Evolutionary conservation across 371 early-diverging fungal genomes (phyloP), one percentile per base, ranked within the genome.

Genomic region (Mucor irregularis): DNA sequence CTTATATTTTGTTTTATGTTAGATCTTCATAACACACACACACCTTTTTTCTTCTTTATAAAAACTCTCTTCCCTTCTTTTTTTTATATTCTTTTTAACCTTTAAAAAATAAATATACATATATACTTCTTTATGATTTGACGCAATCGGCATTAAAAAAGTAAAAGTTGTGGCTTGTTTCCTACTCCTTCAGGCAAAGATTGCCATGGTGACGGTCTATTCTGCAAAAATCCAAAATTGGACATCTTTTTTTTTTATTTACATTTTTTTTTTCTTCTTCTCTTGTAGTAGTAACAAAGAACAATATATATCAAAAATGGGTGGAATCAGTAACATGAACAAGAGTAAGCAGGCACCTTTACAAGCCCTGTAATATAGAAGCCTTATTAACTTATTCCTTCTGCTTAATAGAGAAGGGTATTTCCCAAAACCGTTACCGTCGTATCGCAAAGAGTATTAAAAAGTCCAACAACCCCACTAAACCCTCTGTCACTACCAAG

Each of bases 1-100:
- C 78, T 14, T 78, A 78, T 59, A 74, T 78, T 53, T 64, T 78
- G 48, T 78, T 78, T 60, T 78, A 74, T 53, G 72, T 72, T 55
- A 64, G 60, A 49, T 54, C 64, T 39, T 64, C 61, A 48, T 64
- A 57, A 52, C n/a, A 31, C 4, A 34, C 24, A 19, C 16, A 29
- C 14, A 29, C 16, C 14, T 49, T 35, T 21, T 19, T 35, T 3
- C 9, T 30, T 28, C 14, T 34, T n/a, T 22, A 9, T 21, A 25
- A 17, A 35, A 5, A 17, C 9, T 10, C n/a, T 17, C 25, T 34
- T 35, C 35, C 25, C 25, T 35, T 35, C n/a, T n/a, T 13, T 13
- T 31, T 43, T 44, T 44, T 46, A 53, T 24, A 53, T 37, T 37
- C 31, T n/a, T n/a, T 24, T 16, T 34, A 25, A 35, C 22, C 14